phyloP scores from a whole-genome alignment of 805 yeast genomes.

The Millerozyma miso region DNA sequence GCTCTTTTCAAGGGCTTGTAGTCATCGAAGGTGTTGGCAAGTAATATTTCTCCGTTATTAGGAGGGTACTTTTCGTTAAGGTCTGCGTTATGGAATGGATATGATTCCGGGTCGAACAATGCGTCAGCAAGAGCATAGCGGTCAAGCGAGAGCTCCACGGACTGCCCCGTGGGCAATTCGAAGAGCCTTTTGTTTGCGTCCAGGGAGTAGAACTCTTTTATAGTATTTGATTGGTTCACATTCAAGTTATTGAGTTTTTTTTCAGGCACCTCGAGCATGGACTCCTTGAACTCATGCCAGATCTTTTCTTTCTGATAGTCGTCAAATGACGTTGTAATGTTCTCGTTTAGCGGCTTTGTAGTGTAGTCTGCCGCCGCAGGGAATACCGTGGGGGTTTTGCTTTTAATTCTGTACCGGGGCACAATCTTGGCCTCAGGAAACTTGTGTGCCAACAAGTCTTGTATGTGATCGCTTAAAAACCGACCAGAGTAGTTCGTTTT shows the following conservation, averaged over 20 bases:
- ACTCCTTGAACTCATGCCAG: conserved; percentile 72
- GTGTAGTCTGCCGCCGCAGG: conserved; percentile 26
- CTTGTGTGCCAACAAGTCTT: conserved; percentile 33
- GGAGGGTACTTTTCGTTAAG: conserved; percentile 26
- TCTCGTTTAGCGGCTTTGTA: conserved; percentile 19
- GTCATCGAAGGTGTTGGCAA: conserved; percentile 51
- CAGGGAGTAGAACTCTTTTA: conserved; percentile 24
- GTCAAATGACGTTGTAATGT: conserved; percentile 47
- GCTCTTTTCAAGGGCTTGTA: conserved; percentile 71
- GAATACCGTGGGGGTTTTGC: conserved; percentile 35
- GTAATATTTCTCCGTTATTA: conserved; percentile 49
- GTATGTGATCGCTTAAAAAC: conserved; percentile 54
- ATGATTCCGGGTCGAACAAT: conserved; percentile 59
- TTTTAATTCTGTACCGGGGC: conserved; percentile 44
- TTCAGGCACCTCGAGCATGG: conserved; percentile 54
- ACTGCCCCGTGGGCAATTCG: conserved; percentile 76
- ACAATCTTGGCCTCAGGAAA: conserved; percentile 26
- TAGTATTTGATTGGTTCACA: conserved; percentile 15
- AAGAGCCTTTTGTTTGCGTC: conserved; percentile 43
- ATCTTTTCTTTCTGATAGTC: conserved; percentile 53
- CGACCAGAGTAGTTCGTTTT: conserved; percentile 74
- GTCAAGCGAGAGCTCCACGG: conserved; percentile 54
- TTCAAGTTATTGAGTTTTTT: conserved; percentile 20
- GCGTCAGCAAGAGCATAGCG: conserved; percentile 66
- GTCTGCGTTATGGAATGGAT: conserved; percentile 25